phyloP scores from a whole-genome alignment of 129 eudicot genomes.

The Chrysanthemum seticuspe region DNA sequence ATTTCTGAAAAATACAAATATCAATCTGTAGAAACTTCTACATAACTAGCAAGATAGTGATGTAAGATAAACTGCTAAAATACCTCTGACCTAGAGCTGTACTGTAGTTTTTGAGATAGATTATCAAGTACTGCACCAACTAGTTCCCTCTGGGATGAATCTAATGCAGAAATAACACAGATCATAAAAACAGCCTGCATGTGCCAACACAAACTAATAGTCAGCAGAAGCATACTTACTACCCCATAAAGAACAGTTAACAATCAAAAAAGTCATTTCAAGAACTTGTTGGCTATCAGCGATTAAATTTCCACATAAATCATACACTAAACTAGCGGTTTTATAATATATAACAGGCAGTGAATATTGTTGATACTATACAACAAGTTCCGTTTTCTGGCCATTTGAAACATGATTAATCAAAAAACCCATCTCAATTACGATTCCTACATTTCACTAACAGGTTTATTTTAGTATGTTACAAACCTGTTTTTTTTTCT shows the following conservation, averaged over 20 bases:
- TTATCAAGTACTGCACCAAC: conserved; percentile 70
- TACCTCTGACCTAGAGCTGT: conserved; percentile 76
- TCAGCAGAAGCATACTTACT: conserved; percentile 12
- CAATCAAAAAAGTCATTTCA: background rate
- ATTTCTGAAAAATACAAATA: background rate
- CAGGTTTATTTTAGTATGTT: too few relatives aligned
- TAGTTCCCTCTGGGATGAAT: conserved; percentile 82
- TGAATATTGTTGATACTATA: background rate
- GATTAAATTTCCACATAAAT: conserved; percentile 2
- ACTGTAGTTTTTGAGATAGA: conserved; percentile 65
- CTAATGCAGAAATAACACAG: conserved; percentile 82
- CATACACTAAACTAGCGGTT: background rate
- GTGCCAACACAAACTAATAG: conserved; percentile 16
- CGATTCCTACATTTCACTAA: too few relatives aligned
- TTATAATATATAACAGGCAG: background rate
- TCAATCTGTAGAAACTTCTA: background rate
- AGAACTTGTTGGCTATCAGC: conserved; percentile 5
- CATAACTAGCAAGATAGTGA: conserved; percentile 14
- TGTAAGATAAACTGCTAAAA: conserved; percentile 12
- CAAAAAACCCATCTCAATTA: too few relatives aligned
- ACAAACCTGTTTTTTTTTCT: too few relatives aligned
- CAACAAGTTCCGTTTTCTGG: too few relatives aligned
- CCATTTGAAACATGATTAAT: too few relatives aligned
- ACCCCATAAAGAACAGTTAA: conserved; percentile 12
- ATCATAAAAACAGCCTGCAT: conserved; percentile 91